phyloP scores from a whole-genome alignment of 148 eudicot genomes.

The Rhododendron ferrugineum region DNA sequence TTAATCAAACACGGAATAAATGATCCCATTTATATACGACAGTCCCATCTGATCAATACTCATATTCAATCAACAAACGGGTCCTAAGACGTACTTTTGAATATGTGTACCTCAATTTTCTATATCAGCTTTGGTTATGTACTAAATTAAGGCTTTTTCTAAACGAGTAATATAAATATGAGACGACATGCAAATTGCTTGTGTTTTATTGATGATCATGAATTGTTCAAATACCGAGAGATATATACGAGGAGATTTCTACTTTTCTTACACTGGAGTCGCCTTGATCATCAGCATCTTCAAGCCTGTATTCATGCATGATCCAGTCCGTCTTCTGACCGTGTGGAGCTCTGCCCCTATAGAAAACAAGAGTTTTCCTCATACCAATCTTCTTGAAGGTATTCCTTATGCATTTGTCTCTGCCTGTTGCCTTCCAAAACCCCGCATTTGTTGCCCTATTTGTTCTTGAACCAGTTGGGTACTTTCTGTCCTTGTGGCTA shows the following conservation, averaged over 20 bases:
- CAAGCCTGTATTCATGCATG: constrained; percentile 92
- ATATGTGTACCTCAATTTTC: not conserved
- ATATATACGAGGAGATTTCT: not conserved
- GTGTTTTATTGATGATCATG: not conserved
- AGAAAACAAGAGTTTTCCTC: constrained; percentile 92
- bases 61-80: not conserved
- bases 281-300: constrained; percentile 61
- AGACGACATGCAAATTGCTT: not conserved
- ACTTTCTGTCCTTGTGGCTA: constrained; percentile 88
- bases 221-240: not conserved
- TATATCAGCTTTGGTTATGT: not conserved
- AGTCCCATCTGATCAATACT: not conserved
- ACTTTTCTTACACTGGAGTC: constrained; percentile 22
- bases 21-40: too few relatives aligned
- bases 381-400: constrained; percentile 84
- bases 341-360: constrained; percentile 90
- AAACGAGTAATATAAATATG: not conserved
- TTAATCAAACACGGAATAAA: too few relatives aligned
- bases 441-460: constrained; percentile 93
- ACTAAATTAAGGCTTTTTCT: not conserved
- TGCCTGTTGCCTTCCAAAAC: constrained; percentile 95
- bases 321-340: constrained; percentile 97
- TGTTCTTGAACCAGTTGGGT: constrained; percentile 93
- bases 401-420: constrained; percentile 86
- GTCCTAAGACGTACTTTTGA: not conserved